Base-by-base conservation (phyloP, 352 stramenopile genomes). In the Pythium dissimile region DNA sequence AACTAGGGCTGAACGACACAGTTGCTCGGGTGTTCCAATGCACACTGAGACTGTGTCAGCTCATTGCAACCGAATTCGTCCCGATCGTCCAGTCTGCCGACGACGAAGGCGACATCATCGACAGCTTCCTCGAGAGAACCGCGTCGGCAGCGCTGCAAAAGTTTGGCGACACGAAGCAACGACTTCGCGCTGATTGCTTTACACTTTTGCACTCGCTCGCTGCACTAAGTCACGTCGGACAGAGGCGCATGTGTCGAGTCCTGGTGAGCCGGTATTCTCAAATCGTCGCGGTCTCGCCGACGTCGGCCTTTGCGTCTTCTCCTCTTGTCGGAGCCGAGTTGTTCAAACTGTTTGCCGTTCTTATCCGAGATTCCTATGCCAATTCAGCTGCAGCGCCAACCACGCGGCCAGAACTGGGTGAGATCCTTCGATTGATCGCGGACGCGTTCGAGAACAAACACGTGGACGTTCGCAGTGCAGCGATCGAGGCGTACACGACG, bases 1-100 rank as follows among this genome's bases (percentile, higher is more conserved):
- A 91, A 23, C 57, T 91, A 1, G 79, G 80, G 0, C 59, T 93
- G 9, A 88, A 90, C 20, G 81, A 93, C 38, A 90, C 81, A 0
- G 84, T 92, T 1, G 79, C 80, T 0, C 73, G 84, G 6, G 84
- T 93, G 20, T 93, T 90, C 28, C 84, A 93, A 57, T 93, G 81
- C 52, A 75, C 84, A 5, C 63, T 93, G 21, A 73, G 77, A 0
- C 49, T 92, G 0, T 87, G 88, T 27, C 84, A 93, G 45, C 46
- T 92, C 35, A 67, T 88, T 24, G 67, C 75, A 3, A 78, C 73
- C 2, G 80, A 92, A n/a, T 92, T 91, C 49, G 62, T 92, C 15
- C 78, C 83, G 1, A 49, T 85, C 0, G 61, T 91, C 4, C 39
- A 64, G 3, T 75, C 71, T n/a, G n/a, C n/a, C 0, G 31, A 6